phyloP scores from a whole-genome alignment of 768 basidiomycete species.

The Lactarius sanguifluus region DNA sequence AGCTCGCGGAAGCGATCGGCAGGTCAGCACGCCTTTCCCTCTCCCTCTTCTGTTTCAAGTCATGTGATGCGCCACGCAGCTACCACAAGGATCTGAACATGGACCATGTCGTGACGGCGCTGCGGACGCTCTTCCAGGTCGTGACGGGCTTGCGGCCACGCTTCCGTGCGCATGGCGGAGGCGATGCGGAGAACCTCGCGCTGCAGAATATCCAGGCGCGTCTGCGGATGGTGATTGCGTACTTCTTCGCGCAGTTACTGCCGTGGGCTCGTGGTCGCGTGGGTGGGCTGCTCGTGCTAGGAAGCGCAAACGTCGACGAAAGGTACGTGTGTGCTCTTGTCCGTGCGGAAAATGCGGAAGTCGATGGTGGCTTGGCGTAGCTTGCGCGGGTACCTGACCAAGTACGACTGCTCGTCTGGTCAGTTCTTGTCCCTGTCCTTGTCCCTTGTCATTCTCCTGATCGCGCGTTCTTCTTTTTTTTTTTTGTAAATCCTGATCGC shows the following conservation, averaged over 20 bases:
- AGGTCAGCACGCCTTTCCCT: constrained; percentile 74
- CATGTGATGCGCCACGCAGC: constrained; percentile 41
- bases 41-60: background rate
- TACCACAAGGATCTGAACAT: constrained; percentile 96
- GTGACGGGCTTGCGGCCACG: constrained; percentile 73
- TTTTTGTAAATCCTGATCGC: constrained; percentile 2
- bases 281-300: constrained; percentile 92
- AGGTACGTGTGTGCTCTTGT: constrained; percentile 49
- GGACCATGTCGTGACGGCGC: constrained; percentile 85
- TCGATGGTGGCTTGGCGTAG: constrained; percentile 40
- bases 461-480: constrained; percentile 21
- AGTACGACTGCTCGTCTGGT: constrained; percentile 96
- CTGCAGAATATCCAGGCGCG: constrained; percentile 98
- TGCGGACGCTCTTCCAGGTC: constrained; percentile 77
- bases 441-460: background rate
- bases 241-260: constrained; percentile 91
- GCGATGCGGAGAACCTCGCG: constrained; percentile 87
- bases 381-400: constrained; percentile 93
- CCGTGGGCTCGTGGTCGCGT: constrained; percentile 85
- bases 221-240: constrained; percentile 90
- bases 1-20: constrained; percentile 85
- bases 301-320: constrained; percentile 98
- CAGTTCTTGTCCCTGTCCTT: constrained; percentile 21
- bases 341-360: background rate
- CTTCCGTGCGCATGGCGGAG: constrained; percentile 87